A percentile compares a stretch with the other conserved stretches of the same genome.
Evolutionary conservation across 345 rosid species (phyloP).

Genomic region (Gossypium raimondii): DNA sequence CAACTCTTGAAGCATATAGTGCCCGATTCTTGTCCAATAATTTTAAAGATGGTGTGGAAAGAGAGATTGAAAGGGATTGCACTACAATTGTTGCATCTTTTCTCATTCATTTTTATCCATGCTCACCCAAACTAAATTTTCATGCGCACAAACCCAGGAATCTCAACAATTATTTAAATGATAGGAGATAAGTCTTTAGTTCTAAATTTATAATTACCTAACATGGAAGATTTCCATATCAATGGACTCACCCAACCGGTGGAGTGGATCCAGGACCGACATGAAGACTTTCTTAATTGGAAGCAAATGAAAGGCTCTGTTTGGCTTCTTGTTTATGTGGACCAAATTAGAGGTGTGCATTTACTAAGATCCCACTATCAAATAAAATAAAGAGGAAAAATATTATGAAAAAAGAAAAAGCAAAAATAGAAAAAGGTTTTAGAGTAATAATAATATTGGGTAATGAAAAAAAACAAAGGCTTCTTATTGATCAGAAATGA

Average conservation of each 20-base stretch:
- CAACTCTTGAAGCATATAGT: neutral
- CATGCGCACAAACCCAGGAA: no score
- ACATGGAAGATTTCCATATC: neutral
- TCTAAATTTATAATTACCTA: neutral
- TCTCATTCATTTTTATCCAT: no score
- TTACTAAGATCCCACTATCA: constrained; percentile 33
- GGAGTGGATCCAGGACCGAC: constrained; percentile 16
- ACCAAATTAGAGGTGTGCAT: constrained; percentile 22
- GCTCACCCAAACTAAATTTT: no score
- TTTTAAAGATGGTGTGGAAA: neutral
- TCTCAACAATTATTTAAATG: no score
- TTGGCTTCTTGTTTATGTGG: constrained; percentile 29
- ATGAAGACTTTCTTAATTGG: constrained; percentile 13
- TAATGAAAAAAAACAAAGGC: constrained; percentile 23
- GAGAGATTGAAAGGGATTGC: neutral
- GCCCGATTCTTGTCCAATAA: neutral
- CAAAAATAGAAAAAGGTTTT: no score
- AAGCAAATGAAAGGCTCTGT: constrained; percentile 22
- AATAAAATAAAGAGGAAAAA: neutral
- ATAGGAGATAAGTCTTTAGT: neutral
- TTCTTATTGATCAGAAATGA: constrained; percentile 26
- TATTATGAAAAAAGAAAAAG: no score
- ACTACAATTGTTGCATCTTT: neutral
- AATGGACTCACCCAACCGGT: constrained; percentile 4
- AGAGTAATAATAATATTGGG: neutral